Base-by-base conservation (phyloP, 2,329 filamentous ascomycete genomes). In the Phyllosticta citrichinensis region DNA sequence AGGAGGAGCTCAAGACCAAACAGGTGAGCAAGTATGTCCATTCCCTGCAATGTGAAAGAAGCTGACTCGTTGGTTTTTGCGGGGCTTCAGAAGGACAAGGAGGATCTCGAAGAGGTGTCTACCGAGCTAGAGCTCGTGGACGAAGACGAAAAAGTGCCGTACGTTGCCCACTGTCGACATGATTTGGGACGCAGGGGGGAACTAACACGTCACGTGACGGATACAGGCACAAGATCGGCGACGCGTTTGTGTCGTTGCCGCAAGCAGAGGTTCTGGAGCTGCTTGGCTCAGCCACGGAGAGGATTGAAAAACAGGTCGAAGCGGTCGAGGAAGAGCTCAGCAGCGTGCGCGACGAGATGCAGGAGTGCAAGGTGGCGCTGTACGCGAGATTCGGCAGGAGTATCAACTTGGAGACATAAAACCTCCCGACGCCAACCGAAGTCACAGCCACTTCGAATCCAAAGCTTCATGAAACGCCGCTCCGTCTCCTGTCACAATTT, bases 371-470 rank as follows among this genome's bases (percentile, higher is more conserved):
- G 80, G 88, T 96, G 62, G 86, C 89, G 64, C 78, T 99, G 64
- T 99, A 99, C 76, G 92, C 91, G 35, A 85, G 95, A 64, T 99
- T 99, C 76, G 94, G 94, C 61, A 86, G 89, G 74, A 96, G 92
- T 74, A 99, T 99, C 80, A 99, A 99, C 76, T 81, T 97, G 66
- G 94, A 99, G 76, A 90, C 88, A 67, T 94, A 80, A 82, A 51
- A 20, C 6, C 54, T 19, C n/a, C 25, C 24, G 35, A 56, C n/a
- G 27, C 8, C 30, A 20, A 56, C 54, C 27, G 17, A 35, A 35
- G 24, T 47, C 40, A 47, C 40, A 47, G 40, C 40, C 40, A n/a
- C 3, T 6, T 47, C 40, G 40, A 47, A 47, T 47, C 14, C 40
- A 47, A 47, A 47, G 40, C 14, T n/a, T 47, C 40, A n/a, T 47